Evolutionary conservation across 2,329 filamentous ascomycete species (phyloP), one percentile per base, ranked within the genome.

Genomic region (Penicillium sp.): DNA sequence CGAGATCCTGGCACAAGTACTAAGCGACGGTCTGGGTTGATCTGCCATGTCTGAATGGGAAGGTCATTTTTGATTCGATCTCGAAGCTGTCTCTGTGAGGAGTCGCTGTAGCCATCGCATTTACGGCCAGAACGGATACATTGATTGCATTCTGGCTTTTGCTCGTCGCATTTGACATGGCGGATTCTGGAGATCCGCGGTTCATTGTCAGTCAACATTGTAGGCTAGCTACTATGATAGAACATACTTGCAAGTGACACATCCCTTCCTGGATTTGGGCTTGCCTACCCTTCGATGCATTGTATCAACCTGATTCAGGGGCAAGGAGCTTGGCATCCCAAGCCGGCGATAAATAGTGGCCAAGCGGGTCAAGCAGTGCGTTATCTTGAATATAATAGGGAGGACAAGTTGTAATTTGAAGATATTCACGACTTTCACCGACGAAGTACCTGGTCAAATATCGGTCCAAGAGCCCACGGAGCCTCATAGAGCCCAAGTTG

Each of bases 91-190:
- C 30, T 59, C 40, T 62, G 65, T 3, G 67, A 68, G 7, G 59
- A 59, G 13, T 59, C 46, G 26, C 70, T 68, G 57, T 87, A 86
- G 60, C 85, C 85, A 68, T 87, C 84, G 68, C 85, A 87, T 65
- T 80, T 81, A 40, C 84, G 80, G 5, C 84, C 83, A 0, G 84
- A 84, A 58, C 79, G 82, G 37, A 79, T 80, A 67, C 85, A 87
- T 59, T 82, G 81, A 22, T 79, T 70, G 66, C 85, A 87, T 35
- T 71, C 75, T 0, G 84, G 84, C 60, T 83, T 85, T 14, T 71
- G 74, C 71, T 86, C 84, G 63, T 85, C 84, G 68, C 84, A 87
- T 70, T 86, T 86, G 56, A 86, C 80, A 59, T 83, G 82, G 54
- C 84, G 81, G 35, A 83, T 79, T 72, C 83, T 85, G 57, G 25